These are phyloP conservation scores for Blastocystis sp. DNA, from an alignment of 352 stramenopile species.

Conservation along the genomic window DNA sequence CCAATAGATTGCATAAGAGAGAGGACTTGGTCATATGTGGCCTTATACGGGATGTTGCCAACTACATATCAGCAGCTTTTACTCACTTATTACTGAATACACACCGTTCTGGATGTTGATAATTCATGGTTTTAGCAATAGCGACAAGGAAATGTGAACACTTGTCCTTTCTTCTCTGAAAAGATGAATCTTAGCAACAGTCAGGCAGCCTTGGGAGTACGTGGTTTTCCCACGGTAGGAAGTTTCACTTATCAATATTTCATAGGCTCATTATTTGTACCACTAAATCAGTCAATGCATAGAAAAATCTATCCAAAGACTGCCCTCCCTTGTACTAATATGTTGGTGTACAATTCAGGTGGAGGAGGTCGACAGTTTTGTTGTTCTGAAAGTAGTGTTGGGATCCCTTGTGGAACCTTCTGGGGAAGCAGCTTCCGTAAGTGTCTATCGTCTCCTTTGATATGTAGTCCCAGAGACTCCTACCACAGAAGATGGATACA, in stretches of 20 bases:
- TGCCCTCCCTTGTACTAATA: too few relatives aligned
- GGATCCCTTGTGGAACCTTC: too few relatives aligned
- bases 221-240: not conserved
- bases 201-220: not conserved
- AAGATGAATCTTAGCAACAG: not conserved
- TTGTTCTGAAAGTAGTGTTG: too few relatives aligned
- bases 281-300: not conserved
- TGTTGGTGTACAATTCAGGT: too few relatives aligned
- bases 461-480: too few relatives aligned
- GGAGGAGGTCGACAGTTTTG: too few relatives aligned
- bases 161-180: not conserved
- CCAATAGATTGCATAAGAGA: constrained; percentile 36
- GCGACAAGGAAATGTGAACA: not conserved
- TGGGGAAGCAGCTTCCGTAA: too few relatives aligned
- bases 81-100: constrained; percentile 2
- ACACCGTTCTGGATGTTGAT: constrained; percentile 27
- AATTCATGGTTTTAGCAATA: constrained; percentile 12
- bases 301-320: too few relatives aligned
- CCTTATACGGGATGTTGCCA: constrained; percentile 46
- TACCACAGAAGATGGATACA: too few relatives aligned
- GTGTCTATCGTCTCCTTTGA: too few relatives aligned
- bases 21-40: not conserved
- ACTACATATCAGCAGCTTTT: not conserved
- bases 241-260: not conserved
- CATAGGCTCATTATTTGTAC: not conserved